Evolutionary conservation across 2,329 filamentous ascomycete genomes (phyloP), one percentile per base, ranked within the genome.

Genomic region (Lachnellula cervina): DNA sequence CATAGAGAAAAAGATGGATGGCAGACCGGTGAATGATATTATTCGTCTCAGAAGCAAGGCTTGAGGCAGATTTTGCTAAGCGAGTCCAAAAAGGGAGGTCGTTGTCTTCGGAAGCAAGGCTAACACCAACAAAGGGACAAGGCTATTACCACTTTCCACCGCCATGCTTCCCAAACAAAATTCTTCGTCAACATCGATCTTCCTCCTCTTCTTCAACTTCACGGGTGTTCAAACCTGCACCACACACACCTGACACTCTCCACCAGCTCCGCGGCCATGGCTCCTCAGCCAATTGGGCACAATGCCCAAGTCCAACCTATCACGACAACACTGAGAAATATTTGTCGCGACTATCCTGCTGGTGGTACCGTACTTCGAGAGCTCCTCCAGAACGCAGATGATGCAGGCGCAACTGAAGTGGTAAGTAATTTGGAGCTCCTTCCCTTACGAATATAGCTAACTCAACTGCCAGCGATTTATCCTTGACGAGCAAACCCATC

Each of bases 361-460:
- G 97, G 76, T 94, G 92, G 86, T 17, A 89, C 82, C 5, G 87
- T 81, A 6, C 76, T 97, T 17, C 84, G 94, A 76, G 94, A 99
- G 71, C 84, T 97, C 58, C 90, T 99, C 46, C 94, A 97, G 69
- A 99, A 99, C 71, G 94, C 94, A 19, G 92, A 94, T 65, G 94
- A 99, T 76, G 94, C 94, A 32, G 88, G 90, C 67, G 93, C 93
- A 51, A 89, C 85, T 17, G 90, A 85, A 59, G 92, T 97, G 64
- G 65, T 67, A 62, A 37, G 60, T 25, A 46, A 17, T 14, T 44
- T 46, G 28, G 14, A n/a, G 17, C 25, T 44, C 14, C 13, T 5
- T 37, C 6, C 49, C 23, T 5, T 37, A 14, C 19, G 11, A 8
- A 35, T 11, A 42, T 42, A 11, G 35, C 35, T 59, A 25, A 59